Evolutionary conservation across 441 rosid species (phyloP), one percentile per base, ranked within the genome.

Genomic region (Adansonia gregorii): DNA sequence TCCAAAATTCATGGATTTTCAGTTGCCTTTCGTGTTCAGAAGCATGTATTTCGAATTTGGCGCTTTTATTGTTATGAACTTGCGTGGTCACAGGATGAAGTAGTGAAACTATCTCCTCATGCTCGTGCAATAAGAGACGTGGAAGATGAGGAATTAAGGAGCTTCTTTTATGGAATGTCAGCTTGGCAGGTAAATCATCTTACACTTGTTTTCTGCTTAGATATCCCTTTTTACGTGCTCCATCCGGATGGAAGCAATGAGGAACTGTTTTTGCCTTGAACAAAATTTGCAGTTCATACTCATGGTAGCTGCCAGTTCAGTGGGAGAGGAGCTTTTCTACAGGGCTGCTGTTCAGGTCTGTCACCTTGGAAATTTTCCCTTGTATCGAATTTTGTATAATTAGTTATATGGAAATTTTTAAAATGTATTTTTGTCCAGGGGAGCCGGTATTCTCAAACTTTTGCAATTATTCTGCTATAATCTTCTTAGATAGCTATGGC

Each of bases 111-210:
- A 17, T 95, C 97, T 0, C 99, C 98, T 24, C 95, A 95, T 79
- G 99, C 98, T 82, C 95, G 99, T 11, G 99, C 99, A 1, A 91
- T 95, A 58, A 90, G 98, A 79, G 99, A 95, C 79, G 99, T 95
- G 31, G 99, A 95, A 89, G 98, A 95, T 80, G 98, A 93, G 78
- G 99, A 93, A 84, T 91, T 95, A 22, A 82, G 99, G 72, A 90
- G 92, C 78, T 95, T 95, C 89, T 95, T 92, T 45, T 87, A 92
- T 85, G 99, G 99, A 79, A 95, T 95, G 99, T 91, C 99, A 17
- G 94, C 97, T 73, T 93, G 95, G 95, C 99, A 95, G 98, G 99
- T 92, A 73, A 56, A 73, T 49, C 19, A 45, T 67, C 45, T 55
- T 48, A 61, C 1, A 20, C 22, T 45, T 72, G 4, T 24, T 10